Evolutionary conservation across 2,329 filamentous ascomycete genomes (phyloP), one percentile per base, ranked within the genome.

Genomic region (Diplodia seriata): DNA sequence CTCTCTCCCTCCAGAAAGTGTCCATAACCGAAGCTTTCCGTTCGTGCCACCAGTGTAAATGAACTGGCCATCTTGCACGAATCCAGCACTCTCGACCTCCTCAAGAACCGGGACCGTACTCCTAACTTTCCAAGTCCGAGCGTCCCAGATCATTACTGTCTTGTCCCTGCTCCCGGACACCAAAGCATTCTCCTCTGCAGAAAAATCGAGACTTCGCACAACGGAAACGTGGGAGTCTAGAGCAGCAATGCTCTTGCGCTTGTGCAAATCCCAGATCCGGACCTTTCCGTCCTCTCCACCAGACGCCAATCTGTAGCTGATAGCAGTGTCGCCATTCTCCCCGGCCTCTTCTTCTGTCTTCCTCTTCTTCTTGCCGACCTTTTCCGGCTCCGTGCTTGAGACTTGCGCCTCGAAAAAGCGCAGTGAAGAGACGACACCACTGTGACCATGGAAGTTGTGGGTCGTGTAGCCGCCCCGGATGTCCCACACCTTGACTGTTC

Each of bases 401-500:
- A 81, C 76, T 29, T 89, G 84, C 18, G 92, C 84, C 75, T 97
- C 90, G 77, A 98, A 99, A 80, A 99, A 98, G 73, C 90, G 90
- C 20, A 99, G 84, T 0, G 95, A 93, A 14, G 95, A 97, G 4
- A 99, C 88, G 26, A 99, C 86, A 11, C 95, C 94, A 69, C 93
- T 93, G 68, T 97, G 94, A 1, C 94, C 94, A 72, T 94, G 91
- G 79, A 99, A 97, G 0, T 93, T 97, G 79, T 99, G 95, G 33
- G 96, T 99, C 38, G 93, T 89, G 78, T 91, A 98, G 26, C 95
- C 95, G 54, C 90, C 92, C 61, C 86, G 85, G 69, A 99, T 93
- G 80, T 99, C 95, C 94, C 94, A 99, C 64, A 99, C 90, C 79
- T 99, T 99, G 74, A 98, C 92, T 0, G 91, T 88, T 29, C 95